Conservation (phyloP, 345 rosid species). For the Eucalyptus pauciflora region DNA sequence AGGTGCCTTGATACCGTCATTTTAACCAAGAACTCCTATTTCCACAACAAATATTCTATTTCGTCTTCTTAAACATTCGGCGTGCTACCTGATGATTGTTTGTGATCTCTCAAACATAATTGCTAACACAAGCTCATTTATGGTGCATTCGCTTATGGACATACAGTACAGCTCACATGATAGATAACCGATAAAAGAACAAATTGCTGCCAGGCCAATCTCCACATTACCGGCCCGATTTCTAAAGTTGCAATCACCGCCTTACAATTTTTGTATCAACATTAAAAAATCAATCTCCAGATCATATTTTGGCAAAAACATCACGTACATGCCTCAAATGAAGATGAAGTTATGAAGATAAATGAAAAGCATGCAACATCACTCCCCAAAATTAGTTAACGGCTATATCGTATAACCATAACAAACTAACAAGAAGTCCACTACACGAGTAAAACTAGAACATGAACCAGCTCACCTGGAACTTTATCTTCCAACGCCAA, state of each 20-base stretch:
- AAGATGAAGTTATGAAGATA: neutral
- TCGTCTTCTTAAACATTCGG: neutral
- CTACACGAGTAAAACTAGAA: neutral
- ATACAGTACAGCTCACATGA: neutral
- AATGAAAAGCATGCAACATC: neutral
- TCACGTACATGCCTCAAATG: neutral
- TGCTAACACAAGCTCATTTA: neutral
- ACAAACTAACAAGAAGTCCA: neutral
- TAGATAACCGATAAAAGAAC: neutral
- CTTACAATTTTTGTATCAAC: neutral
- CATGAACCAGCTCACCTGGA: constrained; percentile 13
- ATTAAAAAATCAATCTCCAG: neutral
- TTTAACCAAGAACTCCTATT: neutral
- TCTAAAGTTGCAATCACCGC: neutral
- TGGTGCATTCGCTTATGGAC: neutral
- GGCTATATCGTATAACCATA: neutral
- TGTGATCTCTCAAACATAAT: neutral
- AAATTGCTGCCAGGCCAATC: neutral
- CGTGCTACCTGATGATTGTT: neutral
- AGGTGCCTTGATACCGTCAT: neutral
- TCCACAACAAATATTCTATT: neutral
- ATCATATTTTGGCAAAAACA: neutral
- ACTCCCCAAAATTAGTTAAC: neutral
- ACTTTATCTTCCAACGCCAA: constrained; percentile 33
- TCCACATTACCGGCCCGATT: neutral